phyloP scores from a whole-genome alignment of 2,329 filamentous ascomycete genomes.

The Alternaria longipes region DNA sequence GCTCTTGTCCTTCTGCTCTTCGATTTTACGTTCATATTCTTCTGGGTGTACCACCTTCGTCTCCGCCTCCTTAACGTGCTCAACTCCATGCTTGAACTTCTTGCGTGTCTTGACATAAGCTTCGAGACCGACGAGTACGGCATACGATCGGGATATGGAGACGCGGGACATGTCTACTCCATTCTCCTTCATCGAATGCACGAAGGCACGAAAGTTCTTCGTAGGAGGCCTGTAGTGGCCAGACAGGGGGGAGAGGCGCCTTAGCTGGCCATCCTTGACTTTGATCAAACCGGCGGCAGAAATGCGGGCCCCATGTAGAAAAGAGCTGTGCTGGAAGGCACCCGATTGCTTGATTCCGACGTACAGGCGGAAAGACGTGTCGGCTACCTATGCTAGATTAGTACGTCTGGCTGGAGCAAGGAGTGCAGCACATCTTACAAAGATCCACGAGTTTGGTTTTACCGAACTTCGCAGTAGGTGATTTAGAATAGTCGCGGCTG shows the following conservation, averaged over 20 bases:
- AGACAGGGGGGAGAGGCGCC: conserved; percentile 71
- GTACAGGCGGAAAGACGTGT: conserved; percentile 85
- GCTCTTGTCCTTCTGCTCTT: conserved; percentile 65
- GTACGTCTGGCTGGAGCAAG: background rate
- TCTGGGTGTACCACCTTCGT: conserved; percentile 71
- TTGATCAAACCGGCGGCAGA: conserved; percentile 85
- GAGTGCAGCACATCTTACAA: conserved; percentile 59
- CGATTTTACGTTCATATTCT: conserved; percentile 58
- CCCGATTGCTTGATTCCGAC: conserved; percentile 90
- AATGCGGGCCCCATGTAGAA: conserved; percentile 83
- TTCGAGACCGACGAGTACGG: conserved; percentile 83
- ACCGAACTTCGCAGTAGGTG: conserved; percentile 80
- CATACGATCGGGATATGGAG: conserved; percentile 82
- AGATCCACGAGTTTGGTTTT: conserved; percentile 92
- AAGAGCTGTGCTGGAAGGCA: conserved; percentile 90
- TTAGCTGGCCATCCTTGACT: conserved; percentile 81
- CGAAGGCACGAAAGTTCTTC: conserved; percentile 83
- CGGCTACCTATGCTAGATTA: conserved; percentile 63
- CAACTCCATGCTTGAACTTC: conserved; percentile 66
- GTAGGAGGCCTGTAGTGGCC: conserved; percentile 89
- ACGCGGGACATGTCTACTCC: conserved; percentile 83
- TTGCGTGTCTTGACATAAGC: conserved; percentile 75
- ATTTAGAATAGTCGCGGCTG: conserved; percentile 77
- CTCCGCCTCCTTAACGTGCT: conserved; percentile 62
- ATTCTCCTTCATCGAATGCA: conserved; percentile 74